A percentile compares a stretch with the other conserved stretches of the same genome.
phyloP scores from a whole-genome alignment of 2,329 filamentous ascomycete species.

The Calonectria hawksworthii region DNA sequence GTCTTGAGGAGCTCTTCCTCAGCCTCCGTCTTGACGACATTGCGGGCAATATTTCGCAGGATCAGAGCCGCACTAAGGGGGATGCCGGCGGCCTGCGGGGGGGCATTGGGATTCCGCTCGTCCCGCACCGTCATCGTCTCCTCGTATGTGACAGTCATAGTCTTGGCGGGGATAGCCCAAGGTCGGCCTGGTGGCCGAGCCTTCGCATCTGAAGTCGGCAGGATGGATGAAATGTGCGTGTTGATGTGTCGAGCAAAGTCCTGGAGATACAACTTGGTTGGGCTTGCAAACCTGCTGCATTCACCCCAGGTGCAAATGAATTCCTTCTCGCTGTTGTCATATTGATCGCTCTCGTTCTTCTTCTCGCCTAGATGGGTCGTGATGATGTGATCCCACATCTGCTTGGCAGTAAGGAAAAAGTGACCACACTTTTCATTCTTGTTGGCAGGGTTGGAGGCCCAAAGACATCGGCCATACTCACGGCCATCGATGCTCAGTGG shows the following conservation, averaged over 20 bases:
- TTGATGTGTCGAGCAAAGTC: slow-evolving; percentile 76
- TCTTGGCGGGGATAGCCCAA: slow-evolving; percentile 70
- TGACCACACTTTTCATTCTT: slow-evolving; percentile 65
- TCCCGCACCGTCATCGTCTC: slow-evolving; percentile 70
- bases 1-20: slow-evolving; percentile 67
- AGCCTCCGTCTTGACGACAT: slow-evolving; percentile 72
- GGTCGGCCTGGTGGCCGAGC: slow-evolving; percentile 42
- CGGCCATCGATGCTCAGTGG: slow-evolving; percentile 77
- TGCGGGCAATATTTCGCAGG: slow-evolving; percentile 82
- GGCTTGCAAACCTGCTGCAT: slow-evolving; percentile 69
- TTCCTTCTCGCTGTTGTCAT: slow-evolving; percentile 65
- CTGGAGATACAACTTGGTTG: slow-evolving; percentile 61
- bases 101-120: slow-evolving; percentile 69
- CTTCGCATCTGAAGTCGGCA: slow-evolving; percentile 41
- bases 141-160: slow-evolving; percentile 67
- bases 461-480: slow-evolving; percentile 77
- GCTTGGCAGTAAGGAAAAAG: slow-evolving; percentile 74
- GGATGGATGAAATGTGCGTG: slow-evolving; percentile 71
- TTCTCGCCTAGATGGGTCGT: slow-evolving; percentile 71
- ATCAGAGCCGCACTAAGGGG: slow-evolving; percentile 84
- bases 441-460: slow-evolving; percentile 62
- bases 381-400: slow-evolving; percentile 82
- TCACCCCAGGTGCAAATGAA: slow-evolving; percentile 77
- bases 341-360: slow-evolving; percentile 69
- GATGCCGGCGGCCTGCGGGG: slow-evolving; percentile 78